These are phyloP conservation scores for Micromonas pusilla DNA, from an alignment of 139 green algal species.

Conservation along the genomic window DNA sequence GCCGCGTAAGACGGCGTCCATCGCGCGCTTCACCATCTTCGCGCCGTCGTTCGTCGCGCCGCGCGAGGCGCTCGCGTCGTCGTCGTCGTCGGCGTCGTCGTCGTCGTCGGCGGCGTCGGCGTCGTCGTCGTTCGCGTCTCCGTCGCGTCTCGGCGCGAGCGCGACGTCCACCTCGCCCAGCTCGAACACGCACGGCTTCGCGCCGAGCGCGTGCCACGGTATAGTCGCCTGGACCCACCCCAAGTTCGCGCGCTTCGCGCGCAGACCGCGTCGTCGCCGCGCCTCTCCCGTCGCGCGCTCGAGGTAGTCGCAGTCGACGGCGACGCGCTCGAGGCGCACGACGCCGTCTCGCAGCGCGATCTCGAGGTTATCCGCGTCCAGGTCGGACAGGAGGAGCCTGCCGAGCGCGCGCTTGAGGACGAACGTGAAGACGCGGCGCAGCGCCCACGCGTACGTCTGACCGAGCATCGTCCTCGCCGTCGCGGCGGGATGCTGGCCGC, in stretches of 20 bases:
- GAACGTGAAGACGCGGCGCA: constrained; percentile 63
- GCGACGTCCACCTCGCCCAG: too few species aligned
- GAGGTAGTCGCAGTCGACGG: constrained; percentile 57
- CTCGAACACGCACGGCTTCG: too few species aligned
- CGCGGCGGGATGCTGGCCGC: neutral
- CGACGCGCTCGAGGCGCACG: constrained; percentile 53
- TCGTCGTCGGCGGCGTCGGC: too few species aligned
- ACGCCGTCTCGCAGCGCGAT: constrained; percentile 49
- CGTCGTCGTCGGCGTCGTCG: too few species aligned
- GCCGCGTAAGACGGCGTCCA: too few species aligned
- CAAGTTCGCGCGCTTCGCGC: neutral
- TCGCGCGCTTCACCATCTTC: too few species aligned
- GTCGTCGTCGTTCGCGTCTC: too few species aligned
- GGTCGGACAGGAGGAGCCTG: constrained; percentile 32
- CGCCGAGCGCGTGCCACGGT: constrained; percentile 2
- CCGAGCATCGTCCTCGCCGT: neutral
- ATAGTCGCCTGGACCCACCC: neutral
- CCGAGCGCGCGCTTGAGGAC: constrained; percentile 58
- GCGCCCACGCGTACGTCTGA: constrained; percentile 1
- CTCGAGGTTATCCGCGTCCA: constrained; percentile 64
- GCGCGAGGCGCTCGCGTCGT: too few species aligned
- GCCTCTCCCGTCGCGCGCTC: constrained; percentile 30
- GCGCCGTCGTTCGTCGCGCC: too few species aligned
- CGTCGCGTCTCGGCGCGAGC: too few species aligned
- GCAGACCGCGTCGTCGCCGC: too few species aligned